Evolutionary conservation across 2,329 filamentous ascomycete genomes (phyloP).

Genomic region (Rosellinia necatrix): DNA sequence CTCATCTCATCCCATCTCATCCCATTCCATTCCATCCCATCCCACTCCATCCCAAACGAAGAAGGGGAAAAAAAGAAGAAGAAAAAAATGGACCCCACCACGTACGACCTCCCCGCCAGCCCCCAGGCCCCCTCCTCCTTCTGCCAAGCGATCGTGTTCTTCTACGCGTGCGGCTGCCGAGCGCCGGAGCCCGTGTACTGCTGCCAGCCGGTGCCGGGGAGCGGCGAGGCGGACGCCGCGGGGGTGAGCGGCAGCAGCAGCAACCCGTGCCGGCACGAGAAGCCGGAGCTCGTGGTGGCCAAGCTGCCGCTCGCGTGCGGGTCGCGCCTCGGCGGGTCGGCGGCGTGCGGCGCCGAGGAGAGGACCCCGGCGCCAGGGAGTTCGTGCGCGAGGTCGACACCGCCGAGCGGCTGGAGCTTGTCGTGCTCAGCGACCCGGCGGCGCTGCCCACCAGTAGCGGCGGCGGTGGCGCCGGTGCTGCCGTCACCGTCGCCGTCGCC

Average conservation of each 20-base stretch:
- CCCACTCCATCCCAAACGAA: no score
- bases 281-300: slow-evolving; percentile 3
- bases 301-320: slow-evolving; percentile 14
- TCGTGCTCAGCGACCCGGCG: slow-evolving; percentile 13
- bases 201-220: slow-evolving; percentile 19
- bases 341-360: slow-evolving; percentile 3
- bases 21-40: no score
- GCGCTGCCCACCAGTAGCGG: no score
- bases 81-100: background rate
- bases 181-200: slow-evolving; percentile 15
- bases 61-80: no score
- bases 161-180: slow-evolving; percentile 33
- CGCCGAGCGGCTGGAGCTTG: slow-evolving; percentile 19
- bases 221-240: no score
- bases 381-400: slow-evolving; percentile 22
- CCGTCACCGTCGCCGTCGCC: slow-evolving; percentile 10
- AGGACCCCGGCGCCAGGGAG: slow-evolving; percentile 8
- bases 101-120: background rate
- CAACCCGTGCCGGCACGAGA: slow-evolving; percentile 22
- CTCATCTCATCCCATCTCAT: no score
- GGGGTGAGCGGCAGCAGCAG: no score
- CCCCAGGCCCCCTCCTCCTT: background rate
- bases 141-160: slow-evolving; percentile 30
- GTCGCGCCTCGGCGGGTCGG: background rate
- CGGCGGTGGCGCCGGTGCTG: no score